phyloP scores from a whole-genome alignment of 169 alveolate species.

The Plasmodium sp. region DNA sequence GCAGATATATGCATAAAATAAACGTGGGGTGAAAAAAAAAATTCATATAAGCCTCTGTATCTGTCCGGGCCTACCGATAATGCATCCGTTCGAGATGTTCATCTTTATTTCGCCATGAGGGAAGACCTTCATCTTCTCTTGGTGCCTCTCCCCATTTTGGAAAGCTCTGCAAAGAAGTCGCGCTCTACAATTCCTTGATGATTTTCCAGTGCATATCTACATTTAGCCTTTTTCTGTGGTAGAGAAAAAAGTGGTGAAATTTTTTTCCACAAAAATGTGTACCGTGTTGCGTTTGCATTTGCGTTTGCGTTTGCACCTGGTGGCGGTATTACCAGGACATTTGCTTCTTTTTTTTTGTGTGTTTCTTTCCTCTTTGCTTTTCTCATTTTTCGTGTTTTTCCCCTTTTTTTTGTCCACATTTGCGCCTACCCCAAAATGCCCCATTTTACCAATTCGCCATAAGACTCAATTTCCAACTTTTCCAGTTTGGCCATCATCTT shows the following conservation, averaged over 20 bases:
- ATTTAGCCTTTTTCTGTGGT: constrained; percentile 35
- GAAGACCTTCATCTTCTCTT: not conserved
- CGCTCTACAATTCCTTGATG: constrained; percentile 27
- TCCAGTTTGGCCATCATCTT: constrained; percentile 37
- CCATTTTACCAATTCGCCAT: constrained; percentile 27
- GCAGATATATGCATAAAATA: not conserved
- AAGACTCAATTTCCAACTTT: constrained; percentile 46
- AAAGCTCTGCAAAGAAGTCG: not conserved
- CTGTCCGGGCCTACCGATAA: not conserved
- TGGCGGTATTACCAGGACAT: not conserved
- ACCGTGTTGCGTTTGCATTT: too few relatives aligned
- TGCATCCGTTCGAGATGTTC: not conserved
- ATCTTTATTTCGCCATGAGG: not conserved
- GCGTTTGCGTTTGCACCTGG: not conserved
- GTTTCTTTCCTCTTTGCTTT: not conserved
- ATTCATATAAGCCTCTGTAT: not conserved
- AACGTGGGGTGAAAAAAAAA: not conserved
- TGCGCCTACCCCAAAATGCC: constrained; percentile 27
- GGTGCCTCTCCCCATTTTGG: not conserved
- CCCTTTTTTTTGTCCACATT: not conserved
- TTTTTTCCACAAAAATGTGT: not conserved
- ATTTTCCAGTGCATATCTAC: constrained; percentile 41
- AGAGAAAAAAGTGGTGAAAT: not conserved
- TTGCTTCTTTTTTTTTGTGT: not conserved
- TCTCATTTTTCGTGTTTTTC: not conserved